Conservation (phyloP, 768 basidiomycete species). For the Arthromyces matolae region DNA sequence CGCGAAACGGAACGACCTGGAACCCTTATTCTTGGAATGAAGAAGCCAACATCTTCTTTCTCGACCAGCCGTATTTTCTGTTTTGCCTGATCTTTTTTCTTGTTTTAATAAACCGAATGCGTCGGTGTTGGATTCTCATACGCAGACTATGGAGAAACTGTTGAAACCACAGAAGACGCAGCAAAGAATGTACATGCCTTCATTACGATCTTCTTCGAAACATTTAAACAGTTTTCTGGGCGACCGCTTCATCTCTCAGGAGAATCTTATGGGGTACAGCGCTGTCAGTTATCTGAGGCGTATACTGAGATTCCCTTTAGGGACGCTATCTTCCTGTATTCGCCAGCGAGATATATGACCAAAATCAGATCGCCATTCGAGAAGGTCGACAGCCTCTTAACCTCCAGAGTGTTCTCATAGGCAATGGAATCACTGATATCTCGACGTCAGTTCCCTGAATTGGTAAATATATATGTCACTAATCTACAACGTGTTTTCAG, state of each 20-base stretch:
- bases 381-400: constrained; percentile 60
- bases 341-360: constrained; percentile 72
- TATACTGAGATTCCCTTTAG: constrained; percentile 30
- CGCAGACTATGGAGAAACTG: constrained; percentile 62
- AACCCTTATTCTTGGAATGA: constrained; percentile 66
- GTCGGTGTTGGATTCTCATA: constrained; percentile 73
- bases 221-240: constrained; percentile 68
- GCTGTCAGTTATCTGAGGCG: not conserved
- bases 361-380: constrained; percentile 51
- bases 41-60: constrained; percentile 67
- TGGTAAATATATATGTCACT: not conserved
- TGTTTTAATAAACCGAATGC: too few species aligned
- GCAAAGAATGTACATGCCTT: constrained; percentile 74
- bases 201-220: constrained; percentile 75
- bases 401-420: constrained; percentile 66
- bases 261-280: constrained; percentile 70
- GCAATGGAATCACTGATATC: constrained; percentile 51
- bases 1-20: constrained; percentile 57
- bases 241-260: constrained; percentile 70
- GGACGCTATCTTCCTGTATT: constrained; percentile 73
- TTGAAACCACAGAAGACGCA: constrained; percentile 78
- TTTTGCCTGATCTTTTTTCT: too few species aligned
- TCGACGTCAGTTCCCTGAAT: constrained; percentile 31
- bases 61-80: constrained; percentile 70
- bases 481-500: constrained; percentile 17